Evolutionary conservation across 768 basidiomycete species (phyloP).

Genomic region (Trichaptum fuscoviolaceum): DNA sequence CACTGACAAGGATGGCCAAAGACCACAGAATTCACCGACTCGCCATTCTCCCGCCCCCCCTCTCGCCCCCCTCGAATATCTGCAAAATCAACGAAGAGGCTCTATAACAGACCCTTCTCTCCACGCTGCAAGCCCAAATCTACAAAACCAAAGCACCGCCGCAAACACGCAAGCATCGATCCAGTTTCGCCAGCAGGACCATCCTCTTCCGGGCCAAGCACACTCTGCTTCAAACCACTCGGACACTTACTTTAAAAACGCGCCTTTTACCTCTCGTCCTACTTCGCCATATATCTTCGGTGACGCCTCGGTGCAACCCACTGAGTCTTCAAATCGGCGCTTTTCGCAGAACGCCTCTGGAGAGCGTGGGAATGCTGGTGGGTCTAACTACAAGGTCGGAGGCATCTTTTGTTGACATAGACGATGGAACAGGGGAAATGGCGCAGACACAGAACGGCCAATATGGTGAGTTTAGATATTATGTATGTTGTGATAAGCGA

Average conservation of each 20-base stretch:
- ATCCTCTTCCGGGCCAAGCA: slow-evolving; percentile 17
- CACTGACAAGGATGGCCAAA: slow-evolving; percentile 16
- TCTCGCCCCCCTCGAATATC: slow-evolving; percentile 70
- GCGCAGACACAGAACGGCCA: background rate
- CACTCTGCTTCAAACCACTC: slow-evolving; percentile 15
- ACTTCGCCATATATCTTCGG: slow-evolving; percentile 68
- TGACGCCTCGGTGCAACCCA: slow-evolving; percentile 43
- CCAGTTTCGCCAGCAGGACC: slow-evolving; percentile 18
- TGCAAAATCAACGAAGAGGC: slow-evolving; percentile 77
- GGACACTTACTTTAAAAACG: slow-evolving; percentile 28
- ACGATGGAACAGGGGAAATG: background rate
- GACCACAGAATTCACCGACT: slow-evolving; percentile 22
- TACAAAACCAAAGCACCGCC: slow-evolving; percentile 10
- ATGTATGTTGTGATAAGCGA: background rate
- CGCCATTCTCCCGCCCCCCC: slow-evolving; percentile 52
- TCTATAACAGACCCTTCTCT: slow-evolving; percentile 82
- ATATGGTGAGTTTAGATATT: background rate
- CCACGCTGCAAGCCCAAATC: slow-evolving; percentile 45
- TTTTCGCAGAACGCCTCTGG: slow-evolving; percentile 4
- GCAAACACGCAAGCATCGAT: slow-evolving; percentile 12
- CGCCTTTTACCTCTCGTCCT: slow-evolving; percentile 46
- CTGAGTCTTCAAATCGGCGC: slow-evolving; percentile 14
- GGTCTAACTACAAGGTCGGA: background rate
- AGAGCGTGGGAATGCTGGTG: slow-evolving; percentile 1
- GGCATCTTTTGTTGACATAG: background rate